phyloP scores from a whole-genome alignment of 768 basidiomycete genomes.

The Lactarius tabidus region DNA sequence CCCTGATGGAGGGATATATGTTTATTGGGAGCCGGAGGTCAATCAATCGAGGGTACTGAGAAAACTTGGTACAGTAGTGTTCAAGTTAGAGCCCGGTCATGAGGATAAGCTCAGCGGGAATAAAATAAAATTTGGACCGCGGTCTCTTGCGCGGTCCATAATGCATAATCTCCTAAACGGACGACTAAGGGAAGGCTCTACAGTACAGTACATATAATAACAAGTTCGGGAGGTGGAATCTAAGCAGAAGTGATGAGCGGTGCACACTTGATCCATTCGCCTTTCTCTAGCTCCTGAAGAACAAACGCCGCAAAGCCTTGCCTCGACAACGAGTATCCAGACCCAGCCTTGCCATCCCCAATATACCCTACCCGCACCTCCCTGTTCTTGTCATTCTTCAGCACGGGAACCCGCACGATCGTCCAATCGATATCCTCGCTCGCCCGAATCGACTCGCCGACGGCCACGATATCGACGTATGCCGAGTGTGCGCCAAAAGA shows the following conservation, averaged over 20 bases:
- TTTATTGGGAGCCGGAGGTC: background rate
- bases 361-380: constrained; percentile 58
- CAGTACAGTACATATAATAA: background rate
- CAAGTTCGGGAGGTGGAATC: background rate
- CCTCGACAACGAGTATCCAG: constrained; percentile 43
- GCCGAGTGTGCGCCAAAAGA: constrained; percentile 46
- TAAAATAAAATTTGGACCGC: too few relatives aligned
- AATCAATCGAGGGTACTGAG: too few relatives aligned
- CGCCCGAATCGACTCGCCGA: constrained; percentile 53
- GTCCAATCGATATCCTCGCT: constrained; percentile 61
- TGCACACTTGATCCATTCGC: constrained; percentile 53
- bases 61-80: too few relatives aligned
- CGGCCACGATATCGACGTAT: constrained; percentile 65
- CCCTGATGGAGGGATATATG: background rate
- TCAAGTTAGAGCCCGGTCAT: too few relatives aligned
- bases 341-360: constrained; percentile 54
- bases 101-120: too few relatives aligned
- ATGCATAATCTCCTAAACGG: too few relatives aligned
- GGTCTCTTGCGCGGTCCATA: too few relatives aligned
- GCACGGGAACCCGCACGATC: constrained; percentile 60
- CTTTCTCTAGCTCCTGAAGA: constrained; percentile 50
- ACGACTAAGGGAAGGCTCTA: too few relatives aligned
- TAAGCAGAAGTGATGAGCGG: constrained; percentile 38
- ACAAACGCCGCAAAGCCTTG: constrained; percentile 59
- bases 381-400: constrained; percentile 47